Base-by-base conservation (phyloP, 2,329 filamentous ascomycete genomes). In the Emmonsiellopsis sp. region DNA sequence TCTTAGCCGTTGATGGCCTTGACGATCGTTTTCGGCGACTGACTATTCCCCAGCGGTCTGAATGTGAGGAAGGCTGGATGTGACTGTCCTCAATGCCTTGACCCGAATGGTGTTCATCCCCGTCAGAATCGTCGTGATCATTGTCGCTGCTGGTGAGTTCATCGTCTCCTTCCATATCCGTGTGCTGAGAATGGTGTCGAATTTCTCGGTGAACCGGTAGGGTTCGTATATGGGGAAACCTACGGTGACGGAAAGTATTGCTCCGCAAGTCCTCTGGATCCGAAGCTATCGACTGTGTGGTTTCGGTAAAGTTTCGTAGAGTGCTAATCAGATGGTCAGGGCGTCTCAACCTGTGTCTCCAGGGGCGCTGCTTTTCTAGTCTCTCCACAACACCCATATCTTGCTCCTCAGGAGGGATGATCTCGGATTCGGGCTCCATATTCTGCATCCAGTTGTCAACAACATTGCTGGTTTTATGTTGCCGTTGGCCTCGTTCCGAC, bases 391-490 rank as follows among this genome's bases (percentile, higher is more conserved):
- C 72, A 2, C 77, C 79, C 8, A 74, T 75, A 53, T 83, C 77
- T 60, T 85, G 77, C 61, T 85, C 83, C 56, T 79, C 73, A 7
- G 82, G 82, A 11, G 81, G 78, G 55, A 72, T 75, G 27, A 76
- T 74, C 49, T 74, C 74, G 6, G 75, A 77, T 42, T 79, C 77
- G 34, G 66, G 76, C 17, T 77, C 79, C 62, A 83, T 78, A 17
- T 71, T 72, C 55, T 90, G 87, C 87, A 96, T 95, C 91, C 91
- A 96, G 60, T 87, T 85, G 32, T 86, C 84, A 50, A 96, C 90
- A 0, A 88, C 87, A 55, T 85, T 90, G 58, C 86, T 86, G 1
- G 86, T 88, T 65, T 90, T 86, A 39, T 82, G 80, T 56, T 84
- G 79, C 59, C 88, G 84, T 32, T 81, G 77, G 49, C 80, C 77